phyloP scores from a whole-genome alignment of 495 filamentous ascomycete species.

The Pyrenula massariospora region DNA sequence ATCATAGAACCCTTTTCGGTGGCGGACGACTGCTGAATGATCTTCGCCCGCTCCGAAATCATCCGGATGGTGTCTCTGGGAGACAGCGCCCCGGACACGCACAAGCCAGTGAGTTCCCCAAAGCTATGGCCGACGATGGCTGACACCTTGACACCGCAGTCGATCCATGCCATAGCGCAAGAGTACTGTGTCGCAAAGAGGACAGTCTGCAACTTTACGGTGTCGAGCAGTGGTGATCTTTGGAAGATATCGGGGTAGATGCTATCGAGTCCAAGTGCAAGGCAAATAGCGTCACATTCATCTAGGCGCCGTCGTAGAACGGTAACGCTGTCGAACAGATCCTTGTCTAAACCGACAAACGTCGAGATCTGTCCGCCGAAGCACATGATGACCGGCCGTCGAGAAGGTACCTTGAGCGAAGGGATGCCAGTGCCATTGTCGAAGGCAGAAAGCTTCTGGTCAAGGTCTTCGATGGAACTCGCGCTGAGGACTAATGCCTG shows the following conservation, averaged over 20 bases:
- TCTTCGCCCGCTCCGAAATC: slow-evolving; percentile 25
- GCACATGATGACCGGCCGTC: slow-evolving; percentile 15
- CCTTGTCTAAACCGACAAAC: slow-evolving; percentile 17
- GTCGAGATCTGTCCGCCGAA: slow-evolving; percentile 23
- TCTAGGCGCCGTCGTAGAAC: slow-evolving; percentile 28
- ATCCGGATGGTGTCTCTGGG: slow-evolving; percentile 25
- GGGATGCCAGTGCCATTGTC: not conserved
- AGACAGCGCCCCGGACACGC: slow-evolving; percentile 22
- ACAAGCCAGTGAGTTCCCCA: slow-evolving; percentile 32
- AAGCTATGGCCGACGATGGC: slow-evolving; percentile 41
- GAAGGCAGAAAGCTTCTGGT: slow-evolving; percentile 12
- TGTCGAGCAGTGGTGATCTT: slow-evolving; percentile 16
- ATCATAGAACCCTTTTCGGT: slow-evolving; percentile 38
- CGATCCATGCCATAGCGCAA: slow-evolving; percentile 33
- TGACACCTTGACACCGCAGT: slow-evolving; percentile 21
- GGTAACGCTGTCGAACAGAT: slow-evolving; percentile 16
- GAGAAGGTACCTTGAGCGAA: slow-evolving; percentile 1
- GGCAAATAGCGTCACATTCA: slow-evolving; percentile 17
- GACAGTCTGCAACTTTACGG: slow-evolving; percentile 25
- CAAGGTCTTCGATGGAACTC: slow-evolving; percentile 19
- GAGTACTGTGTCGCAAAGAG: slow-evolving; percentile 39
- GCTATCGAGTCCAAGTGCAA: slow-evolving; percentile 15
- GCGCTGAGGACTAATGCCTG: slow-evolving; percentile 18
- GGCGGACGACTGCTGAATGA: slow-evolving; percentile 36
- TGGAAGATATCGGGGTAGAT: slow-evolving; percentile 36